Conservation (phyloP, 2,329 filamentous ascomycete genomes). For the Colletotrichum sp. region DNA sequence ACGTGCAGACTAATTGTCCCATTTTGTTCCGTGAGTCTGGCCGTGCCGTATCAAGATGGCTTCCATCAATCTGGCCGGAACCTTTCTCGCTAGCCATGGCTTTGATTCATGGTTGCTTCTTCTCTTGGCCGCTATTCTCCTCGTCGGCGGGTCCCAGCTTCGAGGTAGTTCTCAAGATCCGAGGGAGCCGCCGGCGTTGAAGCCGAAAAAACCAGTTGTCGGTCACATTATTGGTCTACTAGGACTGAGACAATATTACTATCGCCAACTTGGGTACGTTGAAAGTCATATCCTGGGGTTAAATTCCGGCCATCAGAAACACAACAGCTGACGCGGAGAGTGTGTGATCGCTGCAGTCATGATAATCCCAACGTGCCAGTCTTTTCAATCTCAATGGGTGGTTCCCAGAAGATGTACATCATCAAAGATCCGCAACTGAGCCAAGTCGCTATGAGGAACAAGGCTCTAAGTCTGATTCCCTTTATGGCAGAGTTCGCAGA, state of each 20-base stretch:
- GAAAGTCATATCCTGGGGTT: not conserved
- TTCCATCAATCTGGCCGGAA: not conserved
- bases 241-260: not conserved
- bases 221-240: constrained; percentile 52
- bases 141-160: not conserved
- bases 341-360: not conserved
- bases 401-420: not conserved
- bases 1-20: not conserved
- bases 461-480: constrained; percentile 46
- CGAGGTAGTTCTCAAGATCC: constrained; percentile 24
- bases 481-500: constrained; percentile 42
- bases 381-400: not conserved
- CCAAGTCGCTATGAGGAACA: not conserved
- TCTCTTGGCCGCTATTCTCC: not conserved
- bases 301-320: not conserved
- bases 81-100: not conserved
- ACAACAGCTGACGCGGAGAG: not conserved
- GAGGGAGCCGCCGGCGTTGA: constrained; percentile 47
- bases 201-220: constrained; percentile 45
- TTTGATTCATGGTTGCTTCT: not conserved
- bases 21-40: not conserved
- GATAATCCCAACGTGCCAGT: not conserved
- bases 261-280: not conserved
- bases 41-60: not conserved
- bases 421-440: not conserved